phyloP scores from a whole-genome alignment of 108 stramenopile species.

The Nannochloropsis granulata region DNA sequence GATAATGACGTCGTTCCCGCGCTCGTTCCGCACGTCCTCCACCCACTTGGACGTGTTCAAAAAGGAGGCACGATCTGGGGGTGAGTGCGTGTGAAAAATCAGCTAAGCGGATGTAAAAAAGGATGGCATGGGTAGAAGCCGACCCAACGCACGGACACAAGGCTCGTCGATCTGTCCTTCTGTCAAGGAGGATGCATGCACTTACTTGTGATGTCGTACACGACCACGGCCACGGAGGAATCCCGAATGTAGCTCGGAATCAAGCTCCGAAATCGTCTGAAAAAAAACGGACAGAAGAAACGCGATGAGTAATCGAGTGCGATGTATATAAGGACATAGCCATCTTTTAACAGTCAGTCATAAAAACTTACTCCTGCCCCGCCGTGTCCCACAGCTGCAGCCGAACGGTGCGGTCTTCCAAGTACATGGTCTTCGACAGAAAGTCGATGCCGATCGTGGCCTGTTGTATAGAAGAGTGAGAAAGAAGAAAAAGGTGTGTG shows the following conservation, averaged over 20 bases:
- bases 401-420: slow-evolving; percentile 95
- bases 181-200: background rate
- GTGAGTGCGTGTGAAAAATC: no score
- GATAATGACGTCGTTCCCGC: slow-evolving; percentile 94
- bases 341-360: background rate
- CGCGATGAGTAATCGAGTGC: no score
- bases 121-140: no score
- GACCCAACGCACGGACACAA: no score
- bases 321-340: background rate
- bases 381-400: slow-evolving; percentile 99
- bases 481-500: background rate
- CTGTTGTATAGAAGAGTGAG: background rate
- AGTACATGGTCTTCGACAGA: slow-evolving; percentile 87
- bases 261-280: slow-evolving; percentile 42
- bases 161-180: no score
- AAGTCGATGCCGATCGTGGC: slow-evolving; percentile 99
- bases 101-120: no score
- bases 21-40: slow-evolving; percentile 89
- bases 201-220: slow-evolving; percentile 89
- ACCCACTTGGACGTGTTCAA: slow-evolving; percentile 96
- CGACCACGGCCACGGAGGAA: slow-evolving; percentile 90
- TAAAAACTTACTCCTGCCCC: slow-evolving; percentile 62
- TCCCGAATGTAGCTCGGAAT: slow-evolving; percentile 98
- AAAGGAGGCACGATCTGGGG: slow-evolving; percentile 62
- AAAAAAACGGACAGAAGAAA: no score